phyloP scores from a whole-genome alignment of 2,329 filamentous ascomycete species.

The Trichoderma breve region DNA sequence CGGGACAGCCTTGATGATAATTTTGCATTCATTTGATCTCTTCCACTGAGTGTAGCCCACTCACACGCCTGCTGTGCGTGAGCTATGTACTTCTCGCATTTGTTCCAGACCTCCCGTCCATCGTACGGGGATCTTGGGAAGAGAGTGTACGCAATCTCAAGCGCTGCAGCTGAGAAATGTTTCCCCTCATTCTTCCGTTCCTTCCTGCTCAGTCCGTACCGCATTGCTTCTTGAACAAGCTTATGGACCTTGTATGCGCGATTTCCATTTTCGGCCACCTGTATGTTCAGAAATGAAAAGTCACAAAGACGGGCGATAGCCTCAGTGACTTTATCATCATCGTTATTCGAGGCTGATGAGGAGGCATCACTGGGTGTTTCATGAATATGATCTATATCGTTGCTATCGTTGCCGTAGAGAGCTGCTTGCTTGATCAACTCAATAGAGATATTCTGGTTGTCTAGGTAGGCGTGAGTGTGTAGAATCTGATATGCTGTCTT shows the following conservation, averaged over 20 bases:
- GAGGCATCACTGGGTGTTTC: not conserved
- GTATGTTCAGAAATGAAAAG: not conserved
- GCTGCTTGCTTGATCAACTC: slow-evolving; percentile 25
- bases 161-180: not conserved
- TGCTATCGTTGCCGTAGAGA: too few species aligned
- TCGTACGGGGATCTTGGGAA: not conserved
- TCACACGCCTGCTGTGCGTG: not conserved
- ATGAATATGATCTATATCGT: not conserved
- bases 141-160: not conserved
- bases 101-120: not conserved
- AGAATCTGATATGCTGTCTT: slow-evolving; percentile 28
- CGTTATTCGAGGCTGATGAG: not conserved
- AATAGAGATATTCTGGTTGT: slow-evolving; percentile 33
- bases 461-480: slow-evolving; percentile 31
- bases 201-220: not conserved
- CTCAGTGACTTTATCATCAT: not conserved
- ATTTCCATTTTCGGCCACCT: not conserved
- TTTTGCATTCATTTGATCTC: too few species aligned
- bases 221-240: not conserved
- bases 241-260: not conserved
- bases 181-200: not conserved
- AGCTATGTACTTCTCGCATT: not conserved
- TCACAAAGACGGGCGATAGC: not conserved
- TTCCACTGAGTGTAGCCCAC: not conserved
- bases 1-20: too few species aligned